Base-by-base conservation (phyloP, 495 filamentous ascomycete genomes). In the Aspergillus nidulans region DNA sequence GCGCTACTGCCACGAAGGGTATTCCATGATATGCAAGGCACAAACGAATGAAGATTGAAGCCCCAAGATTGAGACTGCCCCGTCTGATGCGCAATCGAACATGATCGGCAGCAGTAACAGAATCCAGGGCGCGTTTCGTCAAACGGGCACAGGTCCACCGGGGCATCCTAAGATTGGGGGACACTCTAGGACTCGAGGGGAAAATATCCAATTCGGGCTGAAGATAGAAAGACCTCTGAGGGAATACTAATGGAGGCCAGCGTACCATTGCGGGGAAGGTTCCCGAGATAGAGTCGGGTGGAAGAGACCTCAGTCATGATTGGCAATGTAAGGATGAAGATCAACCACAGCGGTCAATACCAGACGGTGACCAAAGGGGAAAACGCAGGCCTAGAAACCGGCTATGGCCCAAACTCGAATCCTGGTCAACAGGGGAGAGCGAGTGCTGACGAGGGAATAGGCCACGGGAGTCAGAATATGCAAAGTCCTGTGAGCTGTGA, bases 241-340 rank as follows among this genome's bases (percentile, higher is more conserved):
- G 60, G 55, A 65, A 66, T 57, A 63, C 66, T 52, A 64, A 64
- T 62, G 58, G 63, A 60, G 64, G 69, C 65, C 60, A 76, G 76
- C 91, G 79, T 86, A 97, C 92, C 94, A 73, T 88, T 89, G 74
- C 91, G 91, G 68, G 95, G 94, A 69, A 98, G 85, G 74, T 97
- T 97, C 69, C 94, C 94, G 71, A 97, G 81, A 81, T 97, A 97
- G 47, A 97, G 88, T 75, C 94, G 83, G 64, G 94, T 97, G 49
- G 87, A 85, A 49, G 90, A 95, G 46, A 96, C 92, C 75, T 95
- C 75, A 60, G 70, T 77, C 75, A 78, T 78, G 66, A 65, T 57
- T 63, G 62, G 26, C 24, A n/a, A 24, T 10, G 20, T 8, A 23
- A 55, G 10, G 39, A n/a, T 16, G 30, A 41, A 56, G 41, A 57